Base-by-base conservation (phyloP, 805 yeast genomes). In the Metschnikowia amazonensis region DNA sequence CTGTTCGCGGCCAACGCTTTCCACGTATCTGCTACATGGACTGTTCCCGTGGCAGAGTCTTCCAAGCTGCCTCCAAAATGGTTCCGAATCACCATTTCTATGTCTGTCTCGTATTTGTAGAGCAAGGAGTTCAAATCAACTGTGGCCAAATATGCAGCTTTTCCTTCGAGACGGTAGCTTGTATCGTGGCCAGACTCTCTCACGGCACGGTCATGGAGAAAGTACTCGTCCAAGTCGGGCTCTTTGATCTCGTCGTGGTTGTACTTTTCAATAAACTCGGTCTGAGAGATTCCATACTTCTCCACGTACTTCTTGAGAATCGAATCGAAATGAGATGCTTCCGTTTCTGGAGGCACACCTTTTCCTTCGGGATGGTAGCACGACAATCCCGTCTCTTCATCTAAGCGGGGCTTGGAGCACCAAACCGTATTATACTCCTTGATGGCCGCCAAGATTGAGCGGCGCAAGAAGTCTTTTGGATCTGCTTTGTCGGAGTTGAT, bases 331-430 rank as follows among this genome's bases (percentile, higher is more conserved):
- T 94, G 99, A 1, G 88, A 81, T 0, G 89, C 73, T 63, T 92
- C 99, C 0, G 97, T 90, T 63, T 92, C 99, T 5, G 97, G 97
- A 4, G 99, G 98, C 34, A 92, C 80, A n/a, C 98, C 97, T 23
- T 77, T 51, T 17, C 97, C 97, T 44, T 79, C 84, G 0, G 98
- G 97, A 57, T 86, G 89, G 62, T 89, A 92, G 52, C 95, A 80
- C 0, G 97, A 89, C 38, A 92, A 70, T 0, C 96, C 96, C 0
- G 97, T 80, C 10, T 56, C 69, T 11, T 66, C 67, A 60, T 92
- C 97, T 21, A 77, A 66, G 50, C 99, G 75, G 23, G 97, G 97
- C 28, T 62, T 56, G 4, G 79, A 57, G 48, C 76, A 76, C 99
- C 99, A 92, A 5, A 92, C 89, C 0, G 76, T 76, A 40, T 77